phyloP scores from a whole-genome alignment of 2,329 filamentous ascomycete genomes.

The Aureobasidium sp. region DNA sequence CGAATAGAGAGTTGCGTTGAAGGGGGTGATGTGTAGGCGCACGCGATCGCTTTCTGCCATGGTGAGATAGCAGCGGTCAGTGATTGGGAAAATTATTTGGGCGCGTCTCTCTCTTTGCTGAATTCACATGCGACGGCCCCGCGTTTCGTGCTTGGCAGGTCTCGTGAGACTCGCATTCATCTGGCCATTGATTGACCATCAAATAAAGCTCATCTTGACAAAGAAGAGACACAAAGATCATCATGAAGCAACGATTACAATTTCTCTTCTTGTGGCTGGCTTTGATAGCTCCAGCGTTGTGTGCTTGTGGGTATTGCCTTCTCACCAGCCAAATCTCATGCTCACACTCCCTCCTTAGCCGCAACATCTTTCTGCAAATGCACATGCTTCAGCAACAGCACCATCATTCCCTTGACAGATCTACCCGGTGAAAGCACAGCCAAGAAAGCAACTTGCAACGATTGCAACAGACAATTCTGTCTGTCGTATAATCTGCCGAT shows the following conservation, averaged over 20 bases:
- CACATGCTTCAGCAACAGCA: slow-evolving; percentile 59
- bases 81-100: background rate
- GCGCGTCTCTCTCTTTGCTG: background rate
- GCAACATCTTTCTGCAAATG: slow-evolving; percentile 64
- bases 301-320: slow-evolving; percentile 22
- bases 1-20: slow-evolving; percentile 65
- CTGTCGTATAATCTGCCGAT: slow-evolving; percentile 53
- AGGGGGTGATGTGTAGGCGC: slow-evolving; percentile 80
- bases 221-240: background rate
- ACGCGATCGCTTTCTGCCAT: slow-evolving; percentile 20
- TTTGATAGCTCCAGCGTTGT: background rate
- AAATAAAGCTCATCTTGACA: background rate
- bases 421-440: slow-evolving; percentile 11
- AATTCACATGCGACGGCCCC: background rate
- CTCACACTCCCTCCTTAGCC: slow-evolving; percentile 28
- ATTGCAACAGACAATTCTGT: slow-evolving; percentile 62
- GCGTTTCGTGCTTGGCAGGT: background rate
- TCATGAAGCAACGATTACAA: slow-evolving; percentile 7
- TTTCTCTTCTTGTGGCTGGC: slow-evolving; percentile 10
- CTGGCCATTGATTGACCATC: background rate
- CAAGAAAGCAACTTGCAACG: slow-evolving; percentile 47
- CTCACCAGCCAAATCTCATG: background rate
- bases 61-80: background rate
- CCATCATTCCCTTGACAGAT: slow-evolving; percentile 56
- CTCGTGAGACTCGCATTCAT: background rate